A percentile compares a stretch with the other conserved stretches of the same genome.
These are phyloP conservation scores for Aurifilum marmelostoma DNA, from an alignment of 2,329 filamentous ascomycete species.

Conservation along the genomic window DNA sequence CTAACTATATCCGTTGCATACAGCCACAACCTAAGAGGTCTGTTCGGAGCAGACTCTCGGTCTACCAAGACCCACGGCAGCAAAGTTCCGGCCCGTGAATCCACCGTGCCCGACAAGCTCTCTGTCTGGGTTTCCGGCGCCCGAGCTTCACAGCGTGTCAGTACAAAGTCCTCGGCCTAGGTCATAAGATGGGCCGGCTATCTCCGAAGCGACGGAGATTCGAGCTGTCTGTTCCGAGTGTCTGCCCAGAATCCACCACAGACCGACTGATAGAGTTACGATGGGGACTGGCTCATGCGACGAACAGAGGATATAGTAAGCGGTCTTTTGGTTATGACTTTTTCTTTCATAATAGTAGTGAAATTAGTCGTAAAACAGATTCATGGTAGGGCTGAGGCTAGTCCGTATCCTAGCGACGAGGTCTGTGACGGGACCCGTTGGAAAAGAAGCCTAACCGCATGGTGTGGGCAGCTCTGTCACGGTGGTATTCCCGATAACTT, in stretches of 20 bases:
- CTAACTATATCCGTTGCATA: neutral
- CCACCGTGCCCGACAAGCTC: neutral
- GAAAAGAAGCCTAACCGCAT: neutral
- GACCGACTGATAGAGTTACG: neutral
- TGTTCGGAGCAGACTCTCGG: neutral
- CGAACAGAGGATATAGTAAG: neutral
- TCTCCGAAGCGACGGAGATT: constrained; percentile 9
- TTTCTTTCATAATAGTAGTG: too few species aligned
- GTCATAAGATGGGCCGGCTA: neutral
- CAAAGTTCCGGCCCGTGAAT: neutral
- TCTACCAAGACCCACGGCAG: neutral
- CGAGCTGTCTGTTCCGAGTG: constrained; percentile 1
- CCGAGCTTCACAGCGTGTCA: too few species aligned
- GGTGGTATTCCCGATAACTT: constrained; percentile 3
- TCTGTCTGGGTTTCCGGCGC: neutral
- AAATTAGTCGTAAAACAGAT: neutral
- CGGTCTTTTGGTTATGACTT: neutral
- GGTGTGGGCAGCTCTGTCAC: neutral
- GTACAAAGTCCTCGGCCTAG: neutral
- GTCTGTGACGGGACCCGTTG: neutral
- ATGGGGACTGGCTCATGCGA: neutral
- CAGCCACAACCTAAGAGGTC: neutral
- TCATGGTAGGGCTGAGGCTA: neutral
- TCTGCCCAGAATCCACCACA: neutral
- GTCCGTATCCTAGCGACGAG: neutral